Evolutionary conservation across 441 rosid species (phyloP).

Genomic region (Dalechampia spathulata): DNA sequence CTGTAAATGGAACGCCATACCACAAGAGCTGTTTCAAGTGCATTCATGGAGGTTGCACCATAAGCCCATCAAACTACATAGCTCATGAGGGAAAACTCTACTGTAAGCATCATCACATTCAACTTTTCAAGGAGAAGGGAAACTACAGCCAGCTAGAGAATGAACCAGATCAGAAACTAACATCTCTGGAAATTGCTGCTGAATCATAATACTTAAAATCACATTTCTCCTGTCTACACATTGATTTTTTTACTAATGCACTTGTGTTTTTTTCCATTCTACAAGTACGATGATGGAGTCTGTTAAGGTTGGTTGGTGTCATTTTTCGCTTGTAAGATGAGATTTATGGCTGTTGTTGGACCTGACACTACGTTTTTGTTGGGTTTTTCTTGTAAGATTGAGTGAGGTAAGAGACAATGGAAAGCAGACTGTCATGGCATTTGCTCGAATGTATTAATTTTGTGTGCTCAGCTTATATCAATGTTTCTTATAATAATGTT

Average conservation of each 20-base stretch:
- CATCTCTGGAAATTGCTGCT: conserved; percentile 30
- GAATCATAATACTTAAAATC: conserved; percentile 18
- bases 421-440: conserved; percentile 4
- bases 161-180: conserved; percentile 15
- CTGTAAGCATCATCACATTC: conserved; percentile 63
- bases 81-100: conserved; percentile 52
- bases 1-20: conserved; percentile 46
- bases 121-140: conserved; percentile 60
- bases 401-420: conserved; percentile 10
- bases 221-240: not conserved
- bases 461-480: not conserved
- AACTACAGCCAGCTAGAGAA: conserved; percentile 56
- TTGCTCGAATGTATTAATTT: conserved; percentile 3
- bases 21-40: conserved; percentile 61
- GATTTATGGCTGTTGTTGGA: not conserved
- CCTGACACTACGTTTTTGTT: not conserved
- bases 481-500: not conserved
- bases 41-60: conserved; percentile 50
- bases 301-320: not conserved
- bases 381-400: conserved; percentile 3
- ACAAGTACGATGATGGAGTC: no score
- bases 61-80: conserved; percentile 52
- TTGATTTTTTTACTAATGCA: no score
- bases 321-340: not conserved
- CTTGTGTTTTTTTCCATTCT: no score